Percentiles rank a stretch among this genome's conserved stretches.
Evolutionary conservation across 345 rosid genomes (phyloP).

Genomic region (Gynandropsis gynandra): DNA sequence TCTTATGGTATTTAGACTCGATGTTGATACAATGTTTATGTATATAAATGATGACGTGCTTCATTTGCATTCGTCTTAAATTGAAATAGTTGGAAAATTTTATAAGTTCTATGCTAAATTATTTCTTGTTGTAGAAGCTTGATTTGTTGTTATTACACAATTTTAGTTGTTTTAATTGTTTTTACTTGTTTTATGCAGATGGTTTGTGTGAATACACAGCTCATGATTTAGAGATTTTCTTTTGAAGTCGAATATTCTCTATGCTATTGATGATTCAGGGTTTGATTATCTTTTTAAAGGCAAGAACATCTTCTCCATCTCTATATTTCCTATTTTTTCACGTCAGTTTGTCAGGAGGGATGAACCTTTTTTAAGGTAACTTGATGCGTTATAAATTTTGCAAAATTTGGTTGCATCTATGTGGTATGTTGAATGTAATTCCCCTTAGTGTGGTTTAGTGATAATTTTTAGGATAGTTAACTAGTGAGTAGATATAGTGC

Average conservation of each 20-base stretch:
- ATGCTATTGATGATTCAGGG: conserved; percentile 95
- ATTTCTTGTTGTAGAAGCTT: not conserved
- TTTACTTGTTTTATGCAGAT: conserved; percentile 32
- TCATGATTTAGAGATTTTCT: conserved; percentile 99
- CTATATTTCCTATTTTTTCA: not conserved
- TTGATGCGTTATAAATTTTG: too few species aligned
- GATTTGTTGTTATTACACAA: not conserved
- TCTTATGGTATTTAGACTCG: not conserved
- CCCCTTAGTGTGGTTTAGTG: too few species aligned
- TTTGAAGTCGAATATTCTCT: conserved; percentile 93
- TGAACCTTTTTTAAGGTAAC: not conserved
- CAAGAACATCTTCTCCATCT: conserved; percentile 12
- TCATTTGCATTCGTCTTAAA: too few species aligned
- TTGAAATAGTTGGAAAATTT: too few species aligned
- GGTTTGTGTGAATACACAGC: conserved; percentile 97
- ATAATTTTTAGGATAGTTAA: too few species aligned
- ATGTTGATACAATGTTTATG: not conserved
- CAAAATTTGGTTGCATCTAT: too few species aligned
- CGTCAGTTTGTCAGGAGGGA: too few species aligned
- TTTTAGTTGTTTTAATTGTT: not conserved
- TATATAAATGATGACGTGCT: not conserved
- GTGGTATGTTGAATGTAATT: too few species aligned
- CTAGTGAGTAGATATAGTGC: too few species aligned
- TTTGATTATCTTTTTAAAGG: conserved; percentile 99
- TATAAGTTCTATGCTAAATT: too few species aligned